These are phyloP conservation scores for Kregervanrija pseudodelftensis DNA, from an alignment of 805 yeast genomes.

Conservation along the genomic window DNA sequence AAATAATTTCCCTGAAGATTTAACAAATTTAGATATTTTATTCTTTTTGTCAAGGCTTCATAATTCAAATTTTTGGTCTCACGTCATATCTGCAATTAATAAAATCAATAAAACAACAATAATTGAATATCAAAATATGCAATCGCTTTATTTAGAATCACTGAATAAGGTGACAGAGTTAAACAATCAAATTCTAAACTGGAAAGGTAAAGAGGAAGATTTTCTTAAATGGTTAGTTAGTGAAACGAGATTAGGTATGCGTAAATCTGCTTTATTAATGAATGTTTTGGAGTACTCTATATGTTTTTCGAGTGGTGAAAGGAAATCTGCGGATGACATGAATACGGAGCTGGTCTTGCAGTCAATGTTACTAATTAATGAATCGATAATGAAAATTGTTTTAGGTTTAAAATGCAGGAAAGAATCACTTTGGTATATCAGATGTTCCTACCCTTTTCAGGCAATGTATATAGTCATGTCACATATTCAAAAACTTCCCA, in stretches of 20 bases:
- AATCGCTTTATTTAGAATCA: conserved; percentile 6
- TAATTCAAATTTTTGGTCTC: conserved; percentile 13
- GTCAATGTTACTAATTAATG: conserved; percentile 17
- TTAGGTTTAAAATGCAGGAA: conserved; percentile 9
- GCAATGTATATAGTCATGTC: conserved; percentile 17
- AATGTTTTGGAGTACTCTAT: conserved; percentile 11
- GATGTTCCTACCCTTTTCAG: conserved; percentile 20
- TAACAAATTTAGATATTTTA: conserved; percentile 7
- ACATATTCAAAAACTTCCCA: conserved; percentile 13
- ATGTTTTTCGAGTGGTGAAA: not conserved
- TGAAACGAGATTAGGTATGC: conserved; percentile 16
- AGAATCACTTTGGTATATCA: conserved; percentile 14
- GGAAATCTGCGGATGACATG: conserved; percentile 3
- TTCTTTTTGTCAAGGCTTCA: conserved; percentile 13
- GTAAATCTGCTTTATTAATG: conserved; percentile 14
- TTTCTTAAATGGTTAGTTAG: conserved; percentile 13
- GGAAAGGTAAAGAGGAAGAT: not conserved
- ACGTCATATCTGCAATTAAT: conserved; percentile 13
- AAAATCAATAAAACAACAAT: conserved; percentile 9
- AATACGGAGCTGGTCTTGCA: conserved; percentile 15
- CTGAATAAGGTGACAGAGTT: conserved; percentile 7
- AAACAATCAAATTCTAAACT: conserved; percentile 6
- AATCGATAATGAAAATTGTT: conserved; percentile 14
- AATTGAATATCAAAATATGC: conserved; percentile 5
- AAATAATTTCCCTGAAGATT: conserved; percentile 8